A percentile compares a stretch with the other conserved stretches of the same genome.
phyloP scores from a whole-genome alignment of 1,284 basidiomycete species.

The Ceratobasidium sp. region DNA sequence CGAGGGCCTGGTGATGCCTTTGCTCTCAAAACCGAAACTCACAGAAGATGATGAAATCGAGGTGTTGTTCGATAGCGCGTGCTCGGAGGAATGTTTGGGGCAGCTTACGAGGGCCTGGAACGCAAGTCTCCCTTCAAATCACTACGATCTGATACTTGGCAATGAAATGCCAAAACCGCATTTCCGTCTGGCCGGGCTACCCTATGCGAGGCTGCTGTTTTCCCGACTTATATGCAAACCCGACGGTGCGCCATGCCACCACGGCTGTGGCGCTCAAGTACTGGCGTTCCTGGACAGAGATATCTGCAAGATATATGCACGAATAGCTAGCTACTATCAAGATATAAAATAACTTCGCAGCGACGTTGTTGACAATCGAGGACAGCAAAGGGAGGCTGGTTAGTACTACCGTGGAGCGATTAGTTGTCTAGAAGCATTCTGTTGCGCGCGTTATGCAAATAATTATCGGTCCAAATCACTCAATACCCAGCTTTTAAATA shows the following conservation, averaged over 20 bases:
- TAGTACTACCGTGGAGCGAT: too few species aligned
- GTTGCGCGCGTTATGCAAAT: too few species aligned
- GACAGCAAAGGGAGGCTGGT: too few species aligned
- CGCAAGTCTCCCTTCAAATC: too few species aligned
- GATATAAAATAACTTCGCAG: constrained; percentile 9
- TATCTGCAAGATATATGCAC: not conserved
- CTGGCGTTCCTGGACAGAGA: not conserved
- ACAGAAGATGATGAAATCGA: not conserved
- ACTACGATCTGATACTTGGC: not conserved
- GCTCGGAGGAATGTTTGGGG: not conserved
- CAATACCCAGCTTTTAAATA: too few species aligned
- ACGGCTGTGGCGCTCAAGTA: not conserved
- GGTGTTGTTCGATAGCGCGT: not conserved
- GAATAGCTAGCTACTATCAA: not conserved
- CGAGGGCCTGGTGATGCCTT: not conserved
- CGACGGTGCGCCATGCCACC: not conserved
- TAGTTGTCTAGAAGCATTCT: too few species aligned
- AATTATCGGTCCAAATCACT: too few species aligned
- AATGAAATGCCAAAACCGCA: not conserved
- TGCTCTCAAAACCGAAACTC: not conserved
- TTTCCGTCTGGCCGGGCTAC: not conserved
- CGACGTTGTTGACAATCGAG: too few species aligned
- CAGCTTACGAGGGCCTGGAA: not conserved
- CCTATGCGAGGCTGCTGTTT: not conserved
- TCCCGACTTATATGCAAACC: not conserved